phyloP scores from a whole-genome alignment of 176 grass and related monocot species.

The Cenchrus purpureus region DNA sequence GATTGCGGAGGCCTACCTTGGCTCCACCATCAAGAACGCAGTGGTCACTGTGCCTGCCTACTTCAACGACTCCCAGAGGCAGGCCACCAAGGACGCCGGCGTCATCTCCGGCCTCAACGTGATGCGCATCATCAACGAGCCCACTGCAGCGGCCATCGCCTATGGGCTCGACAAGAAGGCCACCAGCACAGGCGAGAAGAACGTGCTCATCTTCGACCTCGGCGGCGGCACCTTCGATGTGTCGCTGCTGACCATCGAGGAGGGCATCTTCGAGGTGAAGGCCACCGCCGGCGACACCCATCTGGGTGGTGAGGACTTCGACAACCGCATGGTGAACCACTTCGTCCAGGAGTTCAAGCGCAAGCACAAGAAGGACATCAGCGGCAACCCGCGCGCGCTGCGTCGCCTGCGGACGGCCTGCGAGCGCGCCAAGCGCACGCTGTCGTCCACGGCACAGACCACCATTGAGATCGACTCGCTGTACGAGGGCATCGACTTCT shows the following conservation, averaged over 20 bases:
- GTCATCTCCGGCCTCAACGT: conserved; percentile 61
- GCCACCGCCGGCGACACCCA: conserved; percentile 68
- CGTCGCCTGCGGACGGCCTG: conserved; percentile 69
- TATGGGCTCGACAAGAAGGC: conserved; percentile 74
- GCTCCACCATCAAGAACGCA: conserved; percentile 57
- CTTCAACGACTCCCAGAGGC: conserved; percentile 65
- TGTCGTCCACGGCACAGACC: conserved; percentile 88
- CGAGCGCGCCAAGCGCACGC: conserved; percentile 88
- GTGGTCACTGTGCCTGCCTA: conserved; percentile 61
- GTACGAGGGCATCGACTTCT: conserved; percentile 93
- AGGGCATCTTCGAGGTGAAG: conserved; percentile 80
- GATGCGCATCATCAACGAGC: conserved; percentile 75
- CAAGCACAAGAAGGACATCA: conserved; percentile 76
- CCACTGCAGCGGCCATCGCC: conserved; percentile 62
- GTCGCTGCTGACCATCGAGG: conserved; percentile 70
- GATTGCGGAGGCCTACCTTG: conserved; percentile 54
- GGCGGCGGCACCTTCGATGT: conserved; percentile 69
- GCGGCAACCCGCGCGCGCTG: conserved; percentile 50
- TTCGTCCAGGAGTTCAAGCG: conserved; percentile 75
- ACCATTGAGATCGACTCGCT: conserved; percentile 96
- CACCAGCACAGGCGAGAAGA: conserved; percentile 53
- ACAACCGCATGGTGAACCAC: conserved; percentile 81
- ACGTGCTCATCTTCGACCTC: conserved; percentile 71
- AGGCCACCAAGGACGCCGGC: conserved; percentile 66
- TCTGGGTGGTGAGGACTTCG: conserved; percentile 66